A percentile compares a stretch with the other conserved stretches of the same genome.
Conservation (phyloP, 148 eudicot genomes). For the Rhododendron mucronatum region DNA sequence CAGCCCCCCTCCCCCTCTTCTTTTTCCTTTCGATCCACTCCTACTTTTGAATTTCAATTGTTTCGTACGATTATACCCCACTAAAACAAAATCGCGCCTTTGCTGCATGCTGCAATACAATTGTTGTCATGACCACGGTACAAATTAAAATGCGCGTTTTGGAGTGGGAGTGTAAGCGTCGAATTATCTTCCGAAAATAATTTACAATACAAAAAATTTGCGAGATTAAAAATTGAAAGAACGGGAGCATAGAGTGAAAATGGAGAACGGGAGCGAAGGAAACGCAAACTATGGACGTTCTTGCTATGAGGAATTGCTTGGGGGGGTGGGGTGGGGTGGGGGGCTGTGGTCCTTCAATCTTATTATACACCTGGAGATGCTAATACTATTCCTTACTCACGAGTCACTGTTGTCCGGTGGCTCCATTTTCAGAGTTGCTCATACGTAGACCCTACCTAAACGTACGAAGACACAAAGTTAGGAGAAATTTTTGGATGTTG, state of each 20-base stretch:
- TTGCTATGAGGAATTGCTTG: no score
- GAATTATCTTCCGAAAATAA: no score
- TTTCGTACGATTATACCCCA: background rate
- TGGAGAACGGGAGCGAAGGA: no score
- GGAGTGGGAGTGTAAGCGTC: no score
- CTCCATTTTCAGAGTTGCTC: background rate
- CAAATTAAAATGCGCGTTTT: no score
- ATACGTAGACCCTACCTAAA: background rate
- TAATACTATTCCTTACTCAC: background rate
- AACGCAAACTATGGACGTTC: no score
- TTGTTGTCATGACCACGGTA: no score
- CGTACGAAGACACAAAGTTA: background rate
- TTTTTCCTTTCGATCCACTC: background rate
- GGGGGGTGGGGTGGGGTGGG: no score
- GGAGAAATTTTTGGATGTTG: background rate
- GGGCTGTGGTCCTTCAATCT: no score
- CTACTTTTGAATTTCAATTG: background rate
- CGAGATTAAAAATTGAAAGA: no score
- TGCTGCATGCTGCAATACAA: background rate
- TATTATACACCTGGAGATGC: background rate
- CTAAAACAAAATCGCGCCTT: background rate
- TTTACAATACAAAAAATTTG: no score
- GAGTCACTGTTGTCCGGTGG: background rate
- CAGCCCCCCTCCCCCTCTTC: background rate
- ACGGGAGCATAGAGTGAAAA: no score